phyloP scores from a whole-genome alignment of 2,329 filamentous ascomycete species.

The Xylaria digitata region DNA sequence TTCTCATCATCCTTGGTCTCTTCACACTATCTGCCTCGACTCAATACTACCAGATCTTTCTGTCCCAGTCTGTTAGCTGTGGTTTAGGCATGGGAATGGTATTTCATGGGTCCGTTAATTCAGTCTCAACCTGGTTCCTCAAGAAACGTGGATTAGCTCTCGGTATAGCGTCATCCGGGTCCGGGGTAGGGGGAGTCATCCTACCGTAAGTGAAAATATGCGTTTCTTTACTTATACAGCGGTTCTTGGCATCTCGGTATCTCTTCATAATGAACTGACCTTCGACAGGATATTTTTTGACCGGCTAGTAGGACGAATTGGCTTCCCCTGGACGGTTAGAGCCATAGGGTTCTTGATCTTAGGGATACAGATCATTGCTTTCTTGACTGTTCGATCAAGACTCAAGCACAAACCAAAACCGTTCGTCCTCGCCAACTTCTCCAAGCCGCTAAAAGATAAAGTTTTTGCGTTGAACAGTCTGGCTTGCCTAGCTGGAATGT shows the following conservation, averaged over 20 bases:
- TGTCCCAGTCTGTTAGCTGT: conserved; percentile 51
- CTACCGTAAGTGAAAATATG: conserved; percentile 64
- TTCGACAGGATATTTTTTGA: conserved; percentile 67
- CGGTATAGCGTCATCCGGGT: conserved; percentile 18
- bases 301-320: conserved; percentile 59
- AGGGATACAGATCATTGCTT: conserved; percentile 47
- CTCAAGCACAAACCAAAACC: conserved; percentile 52
- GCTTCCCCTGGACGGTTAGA: conserved; percentile 55
- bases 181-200: conserved; percentile 61
- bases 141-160: conserved; percentile 11
- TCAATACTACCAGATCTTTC: conserved; percentile 55
- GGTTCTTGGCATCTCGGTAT: not conserved
- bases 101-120: conserved; percentile 19
- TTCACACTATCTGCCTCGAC: conserved; percentile 68
- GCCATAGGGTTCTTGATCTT: conserved; percentile 52
- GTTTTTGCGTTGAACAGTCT: conserved; percentile 3
- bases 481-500: conserved; percentile 56
- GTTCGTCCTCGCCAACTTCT: conserved; percentile 60
- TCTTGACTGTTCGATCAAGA: conserved; percentile 50
- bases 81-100: conserved; percentile 46
- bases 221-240: not conserved
- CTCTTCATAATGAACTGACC: conserved; percentile 41
- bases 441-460: conserved; percentile 57
- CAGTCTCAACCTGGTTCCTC: conserved; percentile 15
- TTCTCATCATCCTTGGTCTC: conserved; percentile 67